Base-by-base conservation (phyloP, 805 yeast genomes). In the Candida coleopterorum region DNA sequence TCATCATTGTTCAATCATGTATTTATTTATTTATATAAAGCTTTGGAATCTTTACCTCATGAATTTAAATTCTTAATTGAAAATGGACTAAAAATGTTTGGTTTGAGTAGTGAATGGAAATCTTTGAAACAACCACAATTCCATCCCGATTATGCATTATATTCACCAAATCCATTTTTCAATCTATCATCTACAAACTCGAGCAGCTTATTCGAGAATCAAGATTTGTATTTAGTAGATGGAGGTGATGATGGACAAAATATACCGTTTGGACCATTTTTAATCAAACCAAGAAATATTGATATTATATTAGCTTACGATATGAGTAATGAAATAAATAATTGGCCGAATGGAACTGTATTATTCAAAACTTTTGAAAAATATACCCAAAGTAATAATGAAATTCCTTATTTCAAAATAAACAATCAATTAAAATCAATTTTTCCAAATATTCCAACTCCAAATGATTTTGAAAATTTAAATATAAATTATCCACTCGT, bases 81-180 rank as follows among this genome's bases (percentile, higher is more conserved):
- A 30, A 60, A 60, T 0, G 60, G 69, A 2, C 46, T 74, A 37
- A 55, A 57, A 37, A 49, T 65, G 2, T 74, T 73, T 55, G 78
- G 79, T 0, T 46, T 74, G 17, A 58, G 68, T 12, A 50, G 62
- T 0, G 53, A 54, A 16, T 36, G 42, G 34, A 46, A 42, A 12
- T 35, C 50, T 3, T 22, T 48, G 18, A 58, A 62, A 26, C 48
- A 54, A 27, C 60, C 63, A 1, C 48, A 45, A 14, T 38, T 44
- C 14, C 77, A 71, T 38, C 76, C 79, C 2, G 84, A 79, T 46
- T 77, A 72, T 53, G 85, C 85, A 0, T 47, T 77, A 2, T 69
- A 63, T 40, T 68, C 78, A 2, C 85, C 85, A 1, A 80, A 79
- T 41, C 85, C 87, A 2, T 80, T 80, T 48, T 69, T 60, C 42